phyloP scores from a whole-genome alignment of 2,329 filamentous ascomycete genomes.

The Stachybotrys echinatus region DNA sequence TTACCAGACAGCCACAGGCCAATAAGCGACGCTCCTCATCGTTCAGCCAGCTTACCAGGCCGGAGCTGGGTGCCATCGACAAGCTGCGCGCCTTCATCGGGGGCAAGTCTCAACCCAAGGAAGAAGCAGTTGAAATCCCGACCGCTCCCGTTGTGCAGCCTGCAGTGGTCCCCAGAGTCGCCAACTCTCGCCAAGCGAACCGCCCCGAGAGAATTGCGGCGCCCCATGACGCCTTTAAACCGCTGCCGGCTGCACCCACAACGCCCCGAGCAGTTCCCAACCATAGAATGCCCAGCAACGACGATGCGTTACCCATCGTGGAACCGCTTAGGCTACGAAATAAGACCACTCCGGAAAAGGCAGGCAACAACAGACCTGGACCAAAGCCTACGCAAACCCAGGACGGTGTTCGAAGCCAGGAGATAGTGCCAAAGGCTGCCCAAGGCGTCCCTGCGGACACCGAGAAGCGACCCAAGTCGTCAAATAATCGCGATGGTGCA shows the following conservation, averaged over 20 bases:
- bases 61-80: constrained; percentile 25
- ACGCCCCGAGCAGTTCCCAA: background rate
- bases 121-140: background rate
- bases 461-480: background rate
- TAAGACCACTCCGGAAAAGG: background rate
- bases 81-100: constrained; percentile 23
- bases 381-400: background rate
- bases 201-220: background rate
- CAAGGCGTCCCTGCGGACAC: background rate
- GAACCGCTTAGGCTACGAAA: background rate
- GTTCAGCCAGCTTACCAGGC: constrained; percentile 15
- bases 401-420: background rate
- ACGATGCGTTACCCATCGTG: background rate
- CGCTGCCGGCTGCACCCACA: background rate
- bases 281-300: background rate
- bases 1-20: constrained; percentile 22
- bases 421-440: background rate
- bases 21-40: constrained; percentile 14
- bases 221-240: no score
- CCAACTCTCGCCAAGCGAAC: background rate
- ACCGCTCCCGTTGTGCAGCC: background rate
- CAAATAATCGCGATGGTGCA: background rate
- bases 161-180: background rate
- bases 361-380: background rate
- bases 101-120: constrained; percentile 10